Conservation (phyloP, 148 eudicot species). For the Nyssa sinensis region DNA sequence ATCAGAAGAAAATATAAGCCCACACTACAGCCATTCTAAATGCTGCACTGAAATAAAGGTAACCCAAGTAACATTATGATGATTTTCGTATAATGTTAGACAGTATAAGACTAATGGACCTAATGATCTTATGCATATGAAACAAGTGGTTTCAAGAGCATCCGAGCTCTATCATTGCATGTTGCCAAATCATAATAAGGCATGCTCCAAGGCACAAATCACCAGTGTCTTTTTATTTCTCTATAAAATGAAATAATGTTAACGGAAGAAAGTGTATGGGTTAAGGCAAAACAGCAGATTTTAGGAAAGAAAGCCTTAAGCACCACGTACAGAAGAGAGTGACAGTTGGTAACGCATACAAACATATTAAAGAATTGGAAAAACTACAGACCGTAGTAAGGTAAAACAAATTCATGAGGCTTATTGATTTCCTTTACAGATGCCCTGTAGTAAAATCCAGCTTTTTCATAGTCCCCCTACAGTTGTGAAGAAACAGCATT, state of each 20-base stretch:
- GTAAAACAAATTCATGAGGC: conserved; percentile 88
- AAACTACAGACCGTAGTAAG: conserved; percentile 70
- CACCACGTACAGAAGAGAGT: not conserved
- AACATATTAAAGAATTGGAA: not conserved
- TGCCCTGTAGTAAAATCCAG: conserved; percentile 95
- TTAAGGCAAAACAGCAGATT: not conserved
- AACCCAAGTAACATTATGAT: not conserved
- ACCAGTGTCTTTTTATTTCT: not conserved
- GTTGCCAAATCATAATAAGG: too few species aligned
- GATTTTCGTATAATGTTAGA: not conserved
- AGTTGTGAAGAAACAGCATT: conserved; percentile 16
- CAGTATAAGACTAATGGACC: not conserved
- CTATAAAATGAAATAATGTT: not conserved
- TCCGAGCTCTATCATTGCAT: not conserved
- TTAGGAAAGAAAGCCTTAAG: not conserved
- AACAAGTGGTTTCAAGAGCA: not conserved
- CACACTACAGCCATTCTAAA: not conserved
- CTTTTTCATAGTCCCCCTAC: conserved; percentile 97
- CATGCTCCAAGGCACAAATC: not conserved
- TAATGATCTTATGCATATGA: not conserved
- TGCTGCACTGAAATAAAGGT: not conserved
- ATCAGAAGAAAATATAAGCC: not conserved
- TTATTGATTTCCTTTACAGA: conserved; percentile 92
- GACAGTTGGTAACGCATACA: not conserved
- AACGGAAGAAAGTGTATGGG: not conserved